Evolutionary conservation across 2,329 filamentous ascomycete species (phyloP).

Genomic region (Zalaria obscura): DNA sequence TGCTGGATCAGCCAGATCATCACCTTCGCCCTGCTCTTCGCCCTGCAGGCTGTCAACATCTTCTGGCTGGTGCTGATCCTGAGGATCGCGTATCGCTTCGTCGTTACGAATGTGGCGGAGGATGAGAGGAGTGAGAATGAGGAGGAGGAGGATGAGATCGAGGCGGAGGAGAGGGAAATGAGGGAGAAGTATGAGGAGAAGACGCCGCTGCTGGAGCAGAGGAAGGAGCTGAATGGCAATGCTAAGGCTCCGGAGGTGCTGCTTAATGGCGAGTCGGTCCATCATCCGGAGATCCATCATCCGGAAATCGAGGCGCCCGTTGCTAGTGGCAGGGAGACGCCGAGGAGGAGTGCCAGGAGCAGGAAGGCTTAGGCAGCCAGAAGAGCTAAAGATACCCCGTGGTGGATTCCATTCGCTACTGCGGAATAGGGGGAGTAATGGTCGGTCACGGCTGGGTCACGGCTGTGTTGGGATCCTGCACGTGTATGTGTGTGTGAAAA

Average conservation of each 20-base stretch:
- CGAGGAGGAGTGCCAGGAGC: too few species aligned
- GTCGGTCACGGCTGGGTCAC: too few species aligned
- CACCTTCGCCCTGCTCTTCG: slow-evolving; percentile 47
- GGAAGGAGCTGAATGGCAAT: slow-evolving; percentile 4
- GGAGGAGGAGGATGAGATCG: slow-evolving; percentile 40
- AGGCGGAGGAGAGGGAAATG: slow-evolving; percentile 20
- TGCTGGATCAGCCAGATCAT: slow-evolving; percentile 56
- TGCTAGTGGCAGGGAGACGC: too few species aligned
- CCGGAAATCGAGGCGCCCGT: too few species aligned
- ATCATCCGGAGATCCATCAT: too few species aligned
- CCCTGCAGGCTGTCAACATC: slow-evolving; percentile 60
- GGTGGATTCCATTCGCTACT: too few species aligned
- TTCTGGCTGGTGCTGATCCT: slow-evolving; percentile 73
- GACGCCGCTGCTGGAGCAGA: not conserved
- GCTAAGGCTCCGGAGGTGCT: slow-evolving; percentile 12
- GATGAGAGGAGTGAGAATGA: slow-evolving; percentile 66
- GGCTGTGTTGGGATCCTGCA: too few species aligned
- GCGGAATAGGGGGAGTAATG: too few species aligned
- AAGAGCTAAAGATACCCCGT: too few species aligned
- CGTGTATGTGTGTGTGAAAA: too few species aligned
- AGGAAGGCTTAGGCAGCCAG: too few species aligned
- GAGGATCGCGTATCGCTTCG: slow-evolving; percentile 58
- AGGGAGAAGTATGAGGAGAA: slow-evolving; percentile 12
- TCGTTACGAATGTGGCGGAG: slow-evolving; percentile 44
- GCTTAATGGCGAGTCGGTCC: slow-evolving; percentile 14